Evolutionary conservation across 257 asterid species (phyloP), one percentile per base, ranked within the genome.

Genomic region (Buddleja alternifolia): DNA sequence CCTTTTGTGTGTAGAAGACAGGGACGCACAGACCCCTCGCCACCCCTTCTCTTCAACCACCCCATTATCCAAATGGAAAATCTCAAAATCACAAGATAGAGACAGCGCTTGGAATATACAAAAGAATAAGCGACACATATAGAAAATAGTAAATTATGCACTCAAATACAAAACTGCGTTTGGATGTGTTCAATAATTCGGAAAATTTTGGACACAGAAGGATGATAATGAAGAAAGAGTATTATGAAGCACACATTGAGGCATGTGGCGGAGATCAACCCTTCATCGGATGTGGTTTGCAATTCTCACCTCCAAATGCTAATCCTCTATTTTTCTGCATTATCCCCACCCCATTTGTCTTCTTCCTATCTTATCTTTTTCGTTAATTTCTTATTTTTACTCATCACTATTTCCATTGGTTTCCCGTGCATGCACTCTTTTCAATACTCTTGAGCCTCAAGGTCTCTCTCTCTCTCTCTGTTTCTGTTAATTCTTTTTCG

Each of bases 251-350:
- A 29, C 34, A 29, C 34, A 29, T 29, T 29, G 34, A 29, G 34
- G 34, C 34, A 29, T 29, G 34, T 77, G 86, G 85, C 60, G 55
- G 73, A 74, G 80, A 79, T 44, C 70, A 78, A 73, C 60, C 63
- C 67, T 67, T 64, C 51, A 82, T 78, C 44, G 82, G 90, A 79
- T 86, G 73, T 76, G 86, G 82, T 74, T 75, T 83, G 53, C 25
- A 82, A 78, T 80, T 40, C 77, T 63, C 76, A 78, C 82, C 83
- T 77, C 84, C 84, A 73, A 77, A 82, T 66, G 48, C 80, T 68
- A 75, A 86, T 86, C 92, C 79, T 73, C 75, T 69, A 80, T 71
- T 76, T 76, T 73, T 77, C 29, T 60, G 66, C 74, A 14, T 69
- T 59, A 73, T 59, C 75, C 80, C 50, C 69, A 63, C 19, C 34